Percentiles rank a stretch among this genome's conserved stretches.
Conservation (phyloP, 1,284 basidiomycete species). For the Peniophora sp. region DNA sequence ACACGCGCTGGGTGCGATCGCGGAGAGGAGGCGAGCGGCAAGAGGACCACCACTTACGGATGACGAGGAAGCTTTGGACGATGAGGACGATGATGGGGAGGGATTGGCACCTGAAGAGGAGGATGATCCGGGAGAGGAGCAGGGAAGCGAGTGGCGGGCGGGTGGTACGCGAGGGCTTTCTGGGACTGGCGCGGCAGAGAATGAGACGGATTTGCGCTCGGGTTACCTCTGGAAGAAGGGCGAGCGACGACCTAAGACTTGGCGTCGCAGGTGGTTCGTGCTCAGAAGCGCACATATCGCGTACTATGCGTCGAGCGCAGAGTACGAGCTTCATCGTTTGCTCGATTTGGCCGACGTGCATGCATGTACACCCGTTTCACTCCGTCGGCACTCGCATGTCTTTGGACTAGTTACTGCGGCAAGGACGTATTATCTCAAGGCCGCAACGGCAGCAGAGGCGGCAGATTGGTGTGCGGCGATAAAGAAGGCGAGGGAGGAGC, state of each 20-base stretch:
- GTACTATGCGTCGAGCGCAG: slow-evolving; percentile 94
- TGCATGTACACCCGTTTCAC: slow-evolving; percentile 79
- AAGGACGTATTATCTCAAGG: slow-evolving; percentile 92
- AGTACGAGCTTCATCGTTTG: slow-evolving; percentile 88
- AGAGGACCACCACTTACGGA: neutral
- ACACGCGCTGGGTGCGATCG: slow-evolving; percentile 65
- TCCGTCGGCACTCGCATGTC: slow-evolving; percentile 87
- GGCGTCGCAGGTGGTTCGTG: slow-evolving; percentile 99
- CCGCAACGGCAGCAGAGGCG: slow-evolving; percentile 64
- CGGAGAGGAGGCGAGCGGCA: slow-evolving; percentile 38
- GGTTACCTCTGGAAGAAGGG: slow-evolving; percentile 96
- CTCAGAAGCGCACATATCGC: slow-evolving; percentile 86
- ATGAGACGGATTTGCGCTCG: slow-evolving; percentile 79
- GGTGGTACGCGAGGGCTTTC: slow-evolving; percentile 8
- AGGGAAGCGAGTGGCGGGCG: slow-evolving; percentile 1
- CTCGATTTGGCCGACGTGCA: slow-evolving; percentile 88
- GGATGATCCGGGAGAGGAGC: slow-evolving; percentile 21
- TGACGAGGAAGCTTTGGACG: slow-evolving; percentile 67
- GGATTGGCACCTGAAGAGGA: slow-evolving; percentile 50
- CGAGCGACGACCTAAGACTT: slow-evolving; percentile 86
- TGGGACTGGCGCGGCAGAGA: slow-evolving; percentile 32
- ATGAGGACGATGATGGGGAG: slow-evolving; percentile 51
- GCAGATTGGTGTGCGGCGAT: slow-evolving; percentile 82
- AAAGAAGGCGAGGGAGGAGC: slow-evolving; percentile 65
- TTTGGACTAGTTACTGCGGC: slow-evolving; percentile 91